A percentile compares a stretch with the other conserved stretches of the same genome.
phyloP scores from a whole-genome alignment of 306 rosid genomes.

The Malus sylvestris region DNA sequence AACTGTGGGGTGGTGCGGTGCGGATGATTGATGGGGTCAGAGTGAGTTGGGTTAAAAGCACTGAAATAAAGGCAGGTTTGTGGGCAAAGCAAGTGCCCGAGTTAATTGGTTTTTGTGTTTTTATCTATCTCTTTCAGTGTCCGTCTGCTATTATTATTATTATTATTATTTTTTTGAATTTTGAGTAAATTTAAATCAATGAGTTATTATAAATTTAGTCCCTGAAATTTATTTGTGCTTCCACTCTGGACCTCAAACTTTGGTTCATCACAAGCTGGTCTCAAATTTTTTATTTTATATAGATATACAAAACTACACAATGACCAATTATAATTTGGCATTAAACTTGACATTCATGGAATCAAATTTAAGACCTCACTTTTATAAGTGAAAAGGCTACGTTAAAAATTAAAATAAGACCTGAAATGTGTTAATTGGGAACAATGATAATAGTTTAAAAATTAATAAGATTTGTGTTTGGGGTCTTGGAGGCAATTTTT shows the following conservation, averaged over 20 bases:
- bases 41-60: conserved; percentile 30
- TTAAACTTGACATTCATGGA: too few relatives aligned
- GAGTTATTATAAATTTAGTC: conserved; percentile 9
- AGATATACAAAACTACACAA: too few relatives aligned
- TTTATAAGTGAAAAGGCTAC: too few relatives aligned
- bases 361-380: too few relatives aligned
- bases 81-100: conserved; percentile 41
- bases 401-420: too few relatives aligned
- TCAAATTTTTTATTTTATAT: background rate
- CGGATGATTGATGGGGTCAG: conserved; percentile 26
- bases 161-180: background rate
- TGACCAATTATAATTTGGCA: too few relatives aligned
- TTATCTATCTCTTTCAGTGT: conserved; percentile 8
- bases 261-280: background rate
- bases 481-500: background rate
- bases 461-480: background rate
- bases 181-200: background rate
- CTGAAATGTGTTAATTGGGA: background rate
- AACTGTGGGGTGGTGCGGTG: conserved; percentile 13
- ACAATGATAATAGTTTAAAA: background rate
- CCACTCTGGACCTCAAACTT: background rate
- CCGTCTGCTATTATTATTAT: background rate
- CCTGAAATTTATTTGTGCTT: background rate
- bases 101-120: conserved; percentile 30
- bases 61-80: conserved; percentile 30